Evolutionary conservation across 352 stramenopile genomes (phyloP).

Genomic region (Phytophthora pistaciae): DNA sequence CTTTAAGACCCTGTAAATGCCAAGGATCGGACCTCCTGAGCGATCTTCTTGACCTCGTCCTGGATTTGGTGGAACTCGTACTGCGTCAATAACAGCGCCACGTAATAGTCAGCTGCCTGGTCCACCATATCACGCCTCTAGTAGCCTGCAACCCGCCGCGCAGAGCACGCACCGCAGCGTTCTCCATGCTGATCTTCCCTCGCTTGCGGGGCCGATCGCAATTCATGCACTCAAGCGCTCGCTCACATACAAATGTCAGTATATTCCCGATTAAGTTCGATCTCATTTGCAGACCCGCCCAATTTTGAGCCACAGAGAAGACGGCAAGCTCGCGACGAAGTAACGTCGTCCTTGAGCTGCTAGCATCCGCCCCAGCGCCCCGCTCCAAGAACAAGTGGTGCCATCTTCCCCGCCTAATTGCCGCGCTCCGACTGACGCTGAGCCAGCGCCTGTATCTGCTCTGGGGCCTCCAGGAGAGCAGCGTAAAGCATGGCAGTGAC

Average conservation of each 20-base stretch:
- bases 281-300: constrained; percentile 20
- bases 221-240: constrained; percentile 28
- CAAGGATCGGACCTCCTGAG: constrained; percentile 62
- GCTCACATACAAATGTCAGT: constrained; percentile 22
- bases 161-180: constrained; percentile 45
- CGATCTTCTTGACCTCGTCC: constrained; percentile 89
- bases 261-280: constrained; percentile 19
- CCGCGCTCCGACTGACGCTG: neutral
- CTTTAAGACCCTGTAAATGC: neutral
- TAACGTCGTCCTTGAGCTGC: constrained; percentile 10
- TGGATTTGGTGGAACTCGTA: constrained; percentile 90
- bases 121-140: neutral
- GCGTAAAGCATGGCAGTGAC: constrained; percentile 37
- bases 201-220: constrained; percentile 45
- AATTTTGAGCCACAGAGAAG: constrained; percentile 30
- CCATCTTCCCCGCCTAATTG: constrained; percentile 1
- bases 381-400: neutral
- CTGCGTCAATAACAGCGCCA: constrained; percentile 31
- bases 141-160: neutral
- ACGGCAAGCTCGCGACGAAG: neutral
- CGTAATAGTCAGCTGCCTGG: neutral
- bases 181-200: constrained; percentile 63
- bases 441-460: neutral
- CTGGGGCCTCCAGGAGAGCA: neutral
- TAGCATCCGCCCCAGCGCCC: neutral